phyloP scores from a whole-genome alignment of 2,329 filamentous ascomycete species.

The Hypoxylon rubiginosum region DNA sequence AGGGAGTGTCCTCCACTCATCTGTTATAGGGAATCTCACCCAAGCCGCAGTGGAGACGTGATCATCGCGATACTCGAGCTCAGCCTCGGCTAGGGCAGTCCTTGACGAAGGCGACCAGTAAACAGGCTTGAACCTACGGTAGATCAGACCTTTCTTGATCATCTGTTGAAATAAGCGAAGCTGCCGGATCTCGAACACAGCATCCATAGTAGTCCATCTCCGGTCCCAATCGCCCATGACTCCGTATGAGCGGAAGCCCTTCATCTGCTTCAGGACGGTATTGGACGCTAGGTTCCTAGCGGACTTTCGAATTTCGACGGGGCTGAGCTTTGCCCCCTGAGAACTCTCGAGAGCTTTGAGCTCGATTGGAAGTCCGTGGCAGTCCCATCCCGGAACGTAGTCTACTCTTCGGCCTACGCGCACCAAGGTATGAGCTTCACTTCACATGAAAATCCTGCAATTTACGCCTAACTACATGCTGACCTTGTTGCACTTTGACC shows the following conservation, averaged over 20 bases:
- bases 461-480: slow-evolving; percentile 23
- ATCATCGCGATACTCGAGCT: slow-evolving; percentile 84
- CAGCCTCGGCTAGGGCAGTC: slow-evolving; percentile 85
- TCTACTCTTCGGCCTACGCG: slow-evolving; percentile 72
- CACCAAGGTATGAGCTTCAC: slow-evolving; percentile 27
- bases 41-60: slow-evolving; percentile 81
- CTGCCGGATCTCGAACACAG: slow-evolving; percentile 79
- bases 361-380: slow-evolving; percentile 96
- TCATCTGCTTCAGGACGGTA: slow-evolving; percentile 80
- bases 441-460: slow-evolving; percentile 4
- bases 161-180: slow-evolving; percentile 81
- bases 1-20: slow-evolving; percentile 54
- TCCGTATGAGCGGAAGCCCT: slow-evolving; percentile 78
- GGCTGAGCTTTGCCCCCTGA: slow-evolving; percentile 58
- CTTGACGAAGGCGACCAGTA: slow-evolving; percentile 87
- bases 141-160: slow-evolving; percentile 79
- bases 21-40: slow-evolving; percentile 80
- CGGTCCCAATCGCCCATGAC: slow-evolving; percentile 86
- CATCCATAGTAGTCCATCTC: slow-evolving; percentile 84
- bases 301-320: slow-evolving; percentile 72
- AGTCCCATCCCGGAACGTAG: slow-evolving; percentile 97
- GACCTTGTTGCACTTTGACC: slow-evolving; percentile 79
- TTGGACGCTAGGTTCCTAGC: slow-evolving; percentile 76
- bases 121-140: slow-evolving; percentile 83
- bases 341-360: slow-evolving; percentile 83